Evolutionary conservation across 2,329 filamentous ascomycete genomes (phyloP), one percentile per base, ranked within the genome.

Genomic region (Plenodomus tracheiphilus): DNA sequence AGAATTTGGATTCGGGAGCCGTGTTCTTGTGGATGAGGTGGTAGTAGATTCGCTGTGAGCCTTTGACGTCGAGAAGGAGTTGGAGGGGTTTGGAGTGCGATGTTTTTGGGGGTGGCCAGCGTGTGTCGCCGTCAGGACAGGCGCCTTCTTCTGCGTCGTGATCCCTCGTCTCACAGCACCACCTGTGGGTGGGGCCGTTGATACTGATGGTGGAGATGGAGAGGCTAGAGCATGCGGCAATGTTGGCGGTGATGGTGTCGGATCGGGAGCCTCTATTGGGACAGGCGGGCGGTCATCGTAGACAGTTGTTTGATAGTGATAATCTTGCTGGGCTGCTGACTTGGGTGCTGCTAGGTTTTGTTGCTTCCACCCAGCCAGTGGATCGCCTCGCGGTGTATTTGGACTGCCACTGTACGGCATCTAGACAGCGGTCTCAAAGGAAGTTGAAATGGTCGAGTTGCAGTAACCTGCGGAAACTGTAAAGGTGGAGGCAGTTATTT

Each of bases 21-120:
- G 7, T 18, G 43, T 52, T 55, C 17, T 55, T 18, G 16, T 47
- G 39, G 16, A 47, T 20, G 10, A 53, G 39, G 39, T 47, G 34
- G 35, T 47, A 55, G 19, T 25, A 46, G 10, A 53, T 46, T 3
- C 40, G 46, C 16, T 40, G 25, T n/a, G 39, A 30, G 21, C 22
- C 9, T 18, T 44, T 32, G 2, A 37, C 32, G 25, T 38, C 16
- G 10, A 51, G 25, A 2, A 39, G 13, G 2, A 53, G 34, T 3
- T 44, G 38, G 2, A 48, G 37, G 15, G 38, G 49, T 9, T 39
- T 36, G 7, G 28, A 17, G 17, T 28, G n/a, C 8, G 48, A 38
- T 19, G 19, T 16, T 9, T 49, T n/a, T 4, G 42, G 39, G 8
- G 44, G 42, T 4, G 46, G 46, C 22, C 41, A 47, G 39, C 44